Evolutionary conservation across 805 yeast genomes (phyloP).

Genomic region (Lipomyces yamadae): DNA sequence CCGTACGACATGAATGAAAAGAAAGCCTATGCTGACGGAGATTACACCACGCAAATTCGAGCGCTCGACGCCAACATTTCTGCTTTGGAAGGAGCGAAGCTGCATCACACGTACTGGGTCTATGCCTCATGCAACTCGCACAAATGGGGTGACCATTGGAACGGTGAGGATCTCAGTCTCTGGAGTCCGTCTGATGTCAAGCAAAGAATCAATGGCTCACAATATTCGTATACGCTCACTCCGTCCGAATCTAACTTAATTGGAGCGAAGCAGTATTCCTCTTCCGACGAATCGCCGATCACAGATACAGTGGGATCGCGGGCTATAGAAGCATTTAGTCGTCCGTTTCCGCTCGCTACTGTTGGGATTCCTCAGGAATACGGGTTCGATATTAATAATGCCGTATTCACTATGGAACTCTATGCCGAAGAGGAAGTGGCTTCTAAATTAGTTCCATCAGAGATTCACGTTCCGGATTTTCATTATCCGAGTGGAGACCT

Average conservation of each 20-base stretch:
- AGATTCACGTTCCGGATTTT: conserved; percentile 70
- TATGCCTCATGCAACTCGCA: conserved; percentile 76
- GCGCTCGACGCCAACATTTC: conserved; percentile 82
- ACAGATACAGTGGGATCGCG: conserved; percentile 61
- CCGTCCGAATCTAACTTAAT: conserved; percentile 19
- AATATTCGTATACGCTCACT: conserved; percentile 8
- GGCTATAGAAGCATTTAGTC: conserved; percentile 71
- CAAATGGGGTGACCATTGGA: conserved; percentile 90
- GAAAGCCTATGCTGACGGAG: conserved; percentile 67
- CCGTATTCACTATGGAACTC: conserved; percentile 53
- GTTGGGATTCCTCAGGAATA: conserved; percentile 62
- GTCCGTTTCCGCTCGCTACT: conserved; percentile 75
- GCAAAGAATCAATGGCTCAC: conserved; percentile 6
- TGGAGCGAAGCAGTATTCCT: conserved; percentile 8
- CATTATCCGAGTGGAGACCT: conserved; percentile 63
- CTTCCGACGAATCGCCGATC: neutral
- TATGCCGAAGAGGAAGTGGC: conserved; percentile 32
- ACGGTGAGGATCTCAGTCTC: conserved; percentile 89
- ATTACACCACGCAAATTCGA: conserved; percentile 71
- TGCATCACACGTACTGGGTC: conserved; percentile 86
- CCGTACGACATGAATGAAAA: conserved; percentile 94
- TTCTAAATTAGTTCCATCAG: conserved; percentile 52
- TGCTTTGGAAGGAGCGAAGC: conserved; percentile 75
- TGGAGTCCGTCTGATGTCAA: conserved; percentile 56
- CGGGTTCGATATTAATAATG: conserved; percentile 61